phyloP scores from a whole-genome alignment of 345 rosid genomes.

The Eucalyptus pauciflora region DNA sequence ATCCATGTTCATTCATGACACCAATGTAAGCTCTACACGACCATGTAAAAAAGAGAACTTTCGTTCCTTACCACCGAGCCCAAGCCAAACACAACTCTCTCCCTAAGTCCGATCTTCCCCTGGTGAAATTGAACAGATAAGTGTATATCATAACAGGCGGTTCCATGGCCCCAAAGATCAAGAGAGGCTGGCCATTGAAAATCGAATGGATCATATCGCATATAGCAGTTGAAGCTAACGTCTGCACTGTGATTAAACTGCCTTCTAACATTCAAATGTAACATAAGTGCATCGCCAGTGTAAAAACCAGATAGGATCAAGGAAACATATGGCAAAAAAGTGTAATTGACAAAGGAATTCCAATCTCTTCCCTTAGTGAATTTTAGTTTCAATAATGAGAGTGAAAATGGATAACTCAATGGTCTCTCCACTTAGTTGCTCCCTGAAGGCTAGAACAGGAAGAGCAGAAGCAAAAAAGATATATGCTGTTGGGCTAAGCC shows the following conservation, averaged over 20 bases:
- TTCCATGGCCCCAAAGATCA: slow-evolving; percentile 77
- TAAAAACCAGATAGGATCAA: background rate
- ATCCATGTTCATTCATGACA: no score
- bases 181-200: slow-evolving; percentile 76
- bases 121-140: slow-evolving; percentile 56
- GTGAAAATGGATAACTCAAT: background rate
- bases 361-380: no score
- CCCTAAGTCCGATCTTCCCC: slow-evolving; percentile 45
- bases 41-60: background rate
- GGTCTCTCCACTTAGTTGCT: background rate
- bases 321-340: background rate
- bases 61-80: slow-evolving; percentile 54
- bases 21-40: no score
- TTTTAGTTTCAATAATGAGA: background rate
- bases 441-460: slow-evolving; percentile 84
- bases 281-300: background rate
- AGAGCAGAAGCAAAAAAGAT: slow-evolving; percentile 81
- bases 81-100: slow-evolving; percentile 52
- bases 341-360: no score
- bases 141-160: slow-evolving; percentile 77
- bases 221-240: slow-evolving; percentile 66
- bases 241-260: slow-evolving; percentile 58
- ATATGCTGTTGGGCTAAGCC: background rate
- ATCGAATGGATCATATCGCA: slow-evolving; percentile 62
- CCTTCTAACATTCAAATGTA: slow-evolving; percentile 24